phyloP scores from a whole-genome alignment of 176 grass and related monocot genomes.

The Hsuehochloa calcarea region DNA sequence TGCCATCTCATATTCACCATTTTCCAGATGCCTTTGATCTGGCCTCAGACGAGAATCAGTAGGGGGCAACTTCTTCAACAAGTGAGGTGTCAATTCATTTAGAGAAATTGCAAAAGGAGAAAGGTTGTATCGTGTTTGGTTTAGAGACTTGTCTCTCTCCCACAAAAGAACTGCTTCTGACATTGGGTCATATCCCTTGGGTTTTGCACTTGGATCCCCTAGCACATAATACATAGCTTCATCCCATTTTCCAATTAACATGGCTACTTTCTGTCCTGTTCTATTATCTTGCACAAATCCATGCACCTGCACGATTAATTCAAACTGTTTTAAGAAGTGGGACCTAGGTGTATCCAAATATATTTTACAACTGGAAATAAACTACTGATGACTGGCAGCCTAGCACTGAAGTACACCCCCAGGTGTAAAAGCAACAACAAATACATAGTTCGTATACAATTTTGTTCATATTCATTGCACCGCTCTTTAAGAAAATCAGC shows the following conservation, averaged over 20 bases:
- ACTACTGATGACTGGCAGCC: background rate
- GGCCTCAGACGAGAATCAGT: slow-evolving; percentile 91
- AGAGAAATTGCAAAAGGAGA: slow-evolving; percentile 93
- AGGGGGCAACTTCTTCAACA: slow-evolving; percentile 70
- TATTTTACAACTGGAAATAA: background rate
- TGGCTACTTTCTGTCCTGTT: slow-evolving; percentile 85
- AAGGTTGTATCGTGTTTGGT: slow-evolving; percentile 90
- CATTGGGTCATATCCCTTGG: slow-evolving; percentile 92
- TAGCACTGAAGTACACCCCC: background rate
- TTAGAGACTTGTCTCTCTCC: slow-evolving; percentile 77
- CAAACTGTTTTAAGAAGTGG: slow-evolving; percentile 3
- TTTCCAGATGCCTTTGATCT: slow-evolving; percentile 92
- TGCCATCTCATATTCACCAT: slow-evolving; percentile 97
- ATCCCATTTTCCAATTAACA: slow-evolving; percentile 97
- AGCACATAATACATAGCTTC: slow-evolving; percentile 98
- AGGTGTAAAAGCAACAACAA: background rate
- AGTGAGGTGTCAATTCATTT: slow-evolving; percentile 64
- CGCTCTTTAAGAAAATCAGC: background rate
- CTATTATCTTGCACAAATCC: slow-evolving; percentile 95
- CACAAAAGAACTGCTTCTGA: slow-evolving; percentile 89
- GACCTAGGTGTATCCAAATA: background rate
- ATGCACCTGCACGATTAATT: slow-evolving; percentile 62
- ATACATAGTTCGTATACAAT: background rate
- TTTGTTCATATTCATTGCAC: background rate
- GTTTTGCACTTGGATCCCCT: slow-evolving; percentile 82